Percentiles rank a stretch among this genome's conserved stretches.
Evolutionary conservation across 1,284 basidiomycete genomes (phyloP).

Genomic region (Cystobasidium pallidum): DNA sequence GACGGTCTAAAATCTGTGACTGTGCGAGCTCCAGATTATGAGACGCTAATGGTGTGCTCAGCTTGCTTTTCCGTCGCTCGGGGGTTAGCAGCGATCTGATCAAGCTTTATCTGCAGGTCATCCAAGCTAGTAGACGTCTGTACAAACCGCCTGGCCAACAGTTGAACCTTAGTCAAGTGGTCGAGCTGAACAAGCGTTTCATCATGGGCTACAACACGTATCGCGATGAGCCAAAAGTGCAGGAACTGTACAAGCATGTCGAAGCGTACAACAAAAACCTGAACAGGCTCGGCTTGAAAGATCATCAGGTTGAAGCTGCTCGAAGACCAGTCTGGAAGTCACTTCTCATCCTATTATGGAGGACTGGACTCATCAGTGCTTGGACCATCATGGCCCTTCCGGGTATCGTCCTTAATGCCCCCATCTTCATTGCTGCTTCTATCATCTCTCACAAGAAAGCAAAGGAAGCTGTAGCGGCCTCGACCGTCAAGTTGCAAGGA

Average conservation of each 20-base stretch:
- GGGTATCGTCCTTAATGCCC: conserved; percentile 90
- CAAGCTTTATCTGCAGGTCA: conserved; percentile 63
- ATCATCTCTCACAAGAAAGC: conserved; percentile 87
- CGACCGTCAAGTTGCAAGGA: conserved; percentile 91
- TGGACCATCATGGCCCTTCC: conserved; percentile 91
- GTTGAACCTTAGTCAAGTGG: conserved; percentile 91
- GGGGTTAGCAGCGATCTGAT: too few relatives aligned
- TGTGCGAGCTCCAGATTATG: conserved; percentile 92
- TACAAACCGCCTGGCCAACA: conserved; percentile 96
- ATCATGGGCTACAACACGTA: conserved; percentile 87
- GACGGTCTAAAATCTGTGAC: conserved; percentile 98
- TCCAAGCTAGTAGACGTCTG: conserved; percentile 91
- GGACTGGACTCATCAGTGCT: conserved; percentile 74
- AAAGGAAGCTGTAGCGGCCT: conserved; percentile 96
- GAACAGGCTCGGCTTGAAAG: conserved; percentile 90
- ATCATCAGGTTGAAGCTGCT: conserved; percentile 82
- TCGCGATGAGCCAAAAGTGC: conserved; percentile 88
- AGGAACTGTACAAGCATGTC: conserved; percentile 80
- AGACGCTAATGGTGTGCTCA: conserved; percentile 84
- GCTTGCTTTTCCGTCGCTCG: too few relatives aligned
- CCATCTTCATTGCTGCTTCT: conserved; percentile 92
- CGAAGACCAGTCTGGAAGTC: conserved; percentile 74
- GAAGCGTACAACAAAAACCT: conserved; percentile 90
- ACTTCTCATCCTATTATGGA: conserved; percentile 80
- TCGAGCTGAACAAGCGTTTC: conserved; percentile 93